Conservation (phyloP, 2,329 filamentous ascomycete species). For the Pseudogymnoascus sp. region DNA sequence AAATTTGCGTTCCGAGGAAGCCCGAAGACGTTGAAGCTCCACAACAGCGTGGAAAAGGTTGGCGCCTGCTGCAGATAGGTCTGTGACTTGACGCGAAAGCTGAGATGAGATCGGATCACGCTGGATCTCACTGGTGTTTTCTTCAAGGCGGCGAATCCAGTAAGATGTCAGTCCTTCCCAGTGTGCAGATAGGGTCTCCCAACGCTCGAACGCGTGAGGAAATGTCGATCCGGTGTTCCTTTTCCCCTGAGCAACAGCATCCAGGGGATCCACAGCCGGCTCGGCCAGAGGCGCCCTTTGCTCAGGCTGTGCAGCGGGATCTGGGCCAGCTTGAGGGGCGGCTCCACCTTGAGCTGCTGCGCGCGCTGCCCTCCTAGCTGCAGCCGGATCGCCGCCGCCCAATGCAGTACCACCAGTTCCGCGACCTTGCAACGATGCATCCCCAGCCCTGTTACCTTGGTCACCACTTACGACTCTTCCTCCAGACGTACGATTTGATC, state of each 20-base stretch:
- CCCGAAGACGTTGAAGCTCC: constrained; percentile 85
- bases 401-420: constrained; percentile 25
- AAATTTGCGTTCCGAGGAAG: constrained; percentile 94
- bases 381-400: constrained; percentile 22
- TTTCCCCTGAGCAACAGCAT: constrained; percentile 14
- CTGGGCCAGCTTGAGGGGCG: not conserved
- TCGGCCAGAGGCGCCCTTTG: constrained; percentile 8
- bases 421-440: constrained; percentile 25
- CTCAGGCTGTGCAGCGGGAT: not conserved
- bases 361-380: constrained; percentile 1
- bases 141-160: constrained; percentile 89
- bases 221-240: constrained; percentile 45
- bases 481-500: constrained; percentile 26
- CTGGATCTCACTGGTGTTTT: constrained; percentile 80
- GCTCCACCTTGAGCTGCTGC: not conserved
- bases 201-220: constrained; percentile 93
- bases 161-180: constrained; percentile 98
- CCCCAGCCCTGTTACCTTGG: constrained; percentile 16
- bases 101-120: constrained; percentile 79
- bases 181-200: constrained; percentile 93
- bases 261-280: not conserved
- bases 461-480: constrained; percentile 19
- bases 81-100: constrained; percentile 87
- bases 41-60: constrained; percentile 98
- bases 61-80: constrained; percentile 92